Evolutionary conservation across 1,284 basidiomycete species (phyloP).

Genomic region (Dichomitus squalens): DNA sequence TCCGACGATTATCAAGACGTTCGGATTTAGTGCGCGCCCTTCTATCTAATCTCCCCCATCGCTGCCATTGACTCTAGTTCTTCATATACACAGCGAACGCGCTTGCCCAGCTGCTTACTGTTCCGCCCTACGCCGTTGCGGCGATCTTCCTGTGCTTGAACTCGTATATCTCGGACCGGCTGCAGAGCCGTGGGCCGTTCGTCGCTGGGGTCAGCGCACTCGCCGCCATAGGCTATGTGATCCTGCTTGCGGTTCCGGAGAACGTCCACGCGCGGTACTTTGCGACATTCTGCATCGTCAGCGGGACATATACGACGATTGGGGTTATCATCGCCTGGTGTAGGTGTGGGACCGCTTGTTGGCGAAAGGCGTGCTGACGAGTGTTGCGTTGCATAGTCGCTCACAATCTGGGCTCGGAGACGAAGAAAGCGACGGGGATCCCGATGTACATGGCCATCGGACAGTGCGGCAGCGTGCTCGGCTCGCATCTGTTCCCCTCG

Average conservation of each 20-base stretch:
- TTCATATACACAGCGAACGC: conserved; percentile 43
- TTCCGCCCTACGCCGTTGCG: conserved; percentile 81
- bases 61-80: background rate
- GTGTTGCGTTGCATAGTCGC: conserved; percentile 46
- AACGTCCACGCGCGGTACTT: conserved; percentile 63
- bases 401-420: conserved; percentile 78
- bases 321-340: conserved; percentile 75
- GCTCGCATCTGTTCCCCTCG: conserved; percentile 69
- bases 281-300: conserved; percentile 70
- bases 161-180: conserved; percentile 70
- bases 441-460: conserved; percentile 79
- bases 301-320: conserved; percentile 70
- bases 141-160: conserved; percentile 66
- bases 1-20: conserved; percentile 79
- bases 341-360: conserved; percentile 37
- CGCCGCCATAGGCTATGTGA: conserved; percentile 64
- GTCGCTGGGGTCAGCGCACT: conserved; percentile 51
- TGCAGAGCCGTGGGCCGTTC: conserved; percentile 70
- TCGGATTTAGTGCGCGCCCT: conserved; percentile 52
- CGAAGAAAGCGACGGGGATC: conserved; percentile 74
- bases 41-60: background rate
- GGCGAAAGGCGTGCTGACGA: background rate
- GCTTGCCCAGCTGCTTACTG: conserved; percentile 69
- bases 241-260: conserved; percentile 44
- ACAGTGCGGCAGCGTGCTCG: conserved; percentile 73